Conservation (phyloP, 176 grass and related monocot genomes). For the Oropetium thomaeum region DNA sequence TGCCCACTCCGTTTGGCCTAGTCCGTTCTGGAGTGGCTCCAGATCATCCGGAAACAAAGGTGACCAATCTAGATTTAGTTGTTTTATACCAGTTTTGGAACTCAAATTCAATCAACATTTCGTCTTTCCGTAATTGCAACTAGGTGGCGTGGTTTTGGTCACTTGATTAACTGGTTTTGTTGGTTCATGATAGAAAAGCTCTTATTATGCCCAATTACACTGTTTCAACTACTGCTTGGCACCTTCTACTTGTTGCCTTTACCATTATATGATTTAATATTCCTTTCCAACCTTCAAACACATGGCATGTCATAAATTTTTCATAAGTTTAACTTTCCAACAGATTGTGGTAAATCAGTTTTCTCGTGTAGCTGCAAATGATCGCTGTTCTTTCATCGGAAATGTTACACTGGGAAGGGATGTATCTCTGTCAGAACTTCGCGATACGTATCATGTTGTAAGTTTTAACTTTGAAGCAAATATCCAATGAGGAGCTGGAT, state of each 20-base stretch:
- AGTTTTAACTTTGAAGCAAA: conserved; percentile 23
- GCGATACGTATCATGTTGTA: conserved; percentile 74
- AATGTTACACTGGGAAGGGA: conserved; percentile 77
- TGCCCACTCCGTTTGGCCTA: conserved; percentile 84
- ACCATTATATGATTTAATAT: neutral
- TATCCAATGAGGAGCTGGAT: neutral
- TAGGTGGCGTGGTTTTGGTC: conserved; percentile 1
- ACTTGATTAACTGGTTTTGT: neutral
- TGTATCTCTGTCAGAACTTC: conserved; percentile 66
- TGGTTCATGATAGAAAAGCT: neutral
- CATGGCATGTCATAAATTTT: neutral
- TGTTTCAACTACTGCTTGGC: neutral
- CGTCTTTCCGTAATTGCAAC: neutral
- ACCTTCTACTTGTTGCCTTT: neutral
- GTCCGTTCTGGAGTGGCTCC: conserved; percentile 87
- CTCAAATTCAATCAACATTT: neutral
- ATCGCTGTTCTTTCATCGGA: conserved; percentile 72
- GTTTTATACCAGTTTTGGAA: neutral
- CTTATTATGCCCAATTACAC: neutral
- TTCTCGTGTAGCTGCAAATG: conserved; percentile 79
- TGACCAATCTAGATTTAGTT: conserved; percentile 11
- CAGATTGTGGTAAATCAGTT: conserved; percentile 99
- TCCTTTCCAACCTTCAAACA: neutral
- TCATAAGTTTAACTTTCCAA: conserved; percentile 36
- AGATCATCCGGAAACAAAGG: conserved; percentile 95